phyloP scores from a whole-genome alignment of 164 flowering plant genomes.

The Aristolochia californica region DNA sequence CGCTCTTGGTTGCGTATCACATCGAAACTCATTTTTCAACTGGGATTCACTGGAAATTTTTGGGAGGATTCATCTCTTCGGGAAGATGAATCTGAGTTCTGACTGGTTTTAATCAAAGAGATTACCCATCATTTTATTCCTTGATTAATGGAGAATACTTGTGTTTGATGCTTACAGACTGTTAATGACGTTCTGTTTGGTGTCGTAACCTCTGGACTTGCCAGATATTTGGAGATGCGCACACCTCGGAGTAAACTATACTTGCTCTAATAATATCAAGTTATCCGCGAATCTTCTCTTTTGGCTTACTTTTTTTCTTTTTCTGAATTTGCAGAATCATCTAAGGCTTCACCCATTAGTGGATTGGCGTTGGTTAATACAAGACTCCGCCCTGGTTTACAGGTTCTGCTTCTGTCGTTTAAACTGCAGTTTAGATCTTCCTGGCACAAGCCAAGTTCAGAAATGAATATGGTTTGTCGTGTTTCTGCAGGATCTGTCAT shows the following conservation, averaged over 20 bases:
- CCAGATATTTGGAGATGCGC: slow-evolving; percentile 42
- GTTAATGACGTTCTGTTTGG: slow-evolving; percentile 82
- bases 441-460: too few species aligned
- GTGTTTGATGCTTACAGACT: slow-evolving; percentile 37
- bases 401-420: slow-evolving; percentile 23
- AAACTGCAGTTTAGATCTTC: not conserved
- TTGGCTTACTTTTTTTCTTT: not conserved
- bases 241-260: slow-evolving; percentile 30
- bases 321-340: slow-evolving; percentile 6
- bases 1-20: too few species aligned
- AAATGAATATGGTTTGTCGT: not conserved
- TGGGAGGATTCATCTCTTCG: too few species aligned
- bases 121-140: not conserved
- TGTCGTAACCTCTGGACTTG: slow-evolving; percentile 50
- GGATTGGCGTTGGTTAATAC: slow-evolving; percentile 67
- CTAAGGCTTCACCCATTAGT: slow-evolving; percentile 38
- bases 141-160: not conserved
- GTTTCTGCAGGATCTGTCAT: slow-evolving; percentile 36
- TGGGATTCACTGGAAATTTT: too few species aligned
- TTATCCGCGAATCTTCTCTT: too few species aligned
- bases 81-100: too few species aligned
- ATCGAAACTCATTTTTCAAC: too few species aligned
- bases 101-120: too few species aligned
- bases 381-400: slow-evolving; percentile 50
- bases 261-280: too few species aligned